Percentiles rank a stretch among this genome's conserved stretches.
These are phyloP conservation scores for Lophiostoma macrostomum DNA, from an alignment of 495 filamentous ascomycete species.

Conservation along the genomic window DNA sequence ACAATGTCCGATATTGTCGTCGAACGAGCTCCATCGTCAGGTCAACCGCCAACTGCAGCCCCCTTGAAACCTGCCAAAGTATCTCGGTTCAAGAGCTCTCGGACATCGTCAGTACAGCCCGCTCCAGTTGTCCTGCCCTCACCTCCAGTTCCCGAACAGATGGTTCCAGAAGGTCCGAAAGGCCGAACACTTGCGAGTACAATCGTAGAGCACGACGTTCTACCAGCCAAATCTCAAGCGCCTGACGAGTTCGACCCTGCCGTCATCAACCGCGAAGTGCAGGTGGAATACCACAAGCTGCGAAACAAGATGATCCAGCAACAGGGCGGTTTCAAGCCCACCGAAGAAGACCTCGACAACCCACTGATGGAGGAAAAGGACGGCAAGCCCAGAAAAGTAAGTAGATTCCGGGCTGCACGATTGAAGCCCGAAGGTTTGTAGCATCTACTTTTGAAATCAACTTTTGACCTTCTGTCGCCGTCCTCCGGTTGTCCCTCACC, in stretches of 20 bases:
- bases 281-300: conserved; percentile 72
- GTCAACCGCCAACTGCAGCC: conserved; percentile 1
- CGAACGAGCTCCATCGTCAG: conserved; percentile 25
- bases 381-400: conserved; percentile 65
- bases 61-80: conserved; percentile 25
- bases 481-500: too few relatives aligned
- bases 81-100: conserved; percentile 38
- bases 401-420: conserved; percentile 85
- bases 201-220: conserved; percentile 3
- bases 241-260: conserved; percentile 69
- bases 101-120: not conserved
- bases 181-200: conserved; percentile 10
- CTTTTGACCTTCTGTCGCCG: too few relatives aligned
- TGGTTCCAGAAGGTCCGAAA: conserved; percentile 2
- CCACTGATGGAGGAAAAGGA: conserved; percentile 66
- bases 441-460: too few relatives aligned
- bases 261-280: conserved; percentile 70
- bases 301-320: conserved; percentile 75
- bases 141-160: conserved; percentile 1
- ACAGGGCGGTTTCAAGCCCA: conserved; percentile 69
- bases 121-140: not conserved
- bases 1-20: conserved; percentile 33
- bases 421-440: conserved; percentile 44
- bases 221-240: not conserved
- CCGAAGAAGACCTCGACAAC: conserved; percentile 57